Evolutionary conservation across 2,329 filamentous ascomycete species (phyloP), one percentile per base, ranked within the genome.

Genomic region (Zasmidium cellare): DNA sequence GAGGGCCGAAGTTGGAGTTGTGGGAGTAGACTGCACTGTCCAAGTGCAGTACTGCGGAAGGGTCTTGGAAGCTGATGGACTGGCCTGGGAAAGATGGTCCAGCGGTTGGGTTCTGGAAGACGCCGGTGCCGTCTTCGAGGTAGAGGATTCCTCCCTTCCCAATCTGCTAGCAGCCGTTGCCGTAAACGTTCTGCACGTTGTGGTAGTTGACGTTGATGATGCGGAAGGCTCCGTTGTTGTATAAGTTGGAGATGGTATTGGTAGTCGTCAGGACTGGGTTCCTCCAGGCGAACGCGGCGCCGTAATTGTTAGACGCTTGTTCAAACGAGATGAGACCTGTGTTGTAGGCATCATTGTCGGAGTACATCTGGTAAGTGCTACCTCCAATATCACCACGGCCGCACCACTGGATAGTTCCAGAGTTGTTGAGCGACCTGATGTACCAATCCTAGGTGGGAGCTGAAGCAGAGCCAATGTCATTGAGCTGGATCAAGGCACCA

Each of bases 211-310:
- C 47, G 38, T 59, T 59, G 54, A 59, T 59, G 16, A 59, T 24
- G 41, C 57, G 57, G 53, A 59, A 47, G 18, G 57, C 52, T 46
- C 57, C 57, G 41, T 59, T 56, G 53, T 59, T 59, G 54, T 59
- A 59, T 14, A 56, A 23, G 53, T 59, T 52, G 7, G 23, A 22
- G 16, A 44, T n/a, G 22, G 23, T 28, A 3, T 16, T 23, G 22
- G 20, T 24, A 35, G 38, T 51, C 6, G 28, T 25, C 14, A 38
- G 22, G 35, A 18, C 45, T 22, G 46, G 31, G 57, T 56, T 59
- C 18, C 47, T 31, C 35, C 46, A 52, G 35, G 9, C 23, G 48
- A 57, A 55, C 14, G 41, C 51, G 7, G 53, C 38, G 38, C 57
- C 57, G 2, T 45, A 7, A 24, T 59, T 59, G 46, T 24, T 41